Evolutionary conservation across 306 rosid genomes (phyloP).

Genomic region (Prinsepia uniflora): DNA sequence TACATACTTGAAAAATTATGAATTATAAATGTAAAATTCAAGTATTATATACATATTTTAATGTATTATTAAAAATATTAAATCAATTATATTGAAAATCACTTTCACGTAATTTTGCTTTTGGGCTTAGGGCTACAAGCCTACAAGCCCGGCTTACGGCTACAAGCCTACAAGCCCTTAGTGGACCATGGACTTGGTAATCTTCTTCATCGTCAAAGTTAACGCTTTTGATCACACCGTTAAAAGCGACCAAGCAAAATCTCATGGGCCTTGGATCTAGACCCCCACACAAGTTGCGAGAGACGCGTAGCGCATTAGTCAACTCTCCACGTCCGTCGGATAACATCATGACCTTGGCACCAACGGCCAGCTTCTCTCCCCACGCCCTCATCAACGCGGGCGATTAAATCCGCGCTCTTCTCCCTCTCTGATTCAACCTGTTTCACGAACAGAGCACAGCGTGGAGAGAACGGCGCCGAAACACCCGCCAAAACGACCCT

Average conservation of each 20-base stretch:
- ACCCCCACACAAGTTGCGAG: background rate
- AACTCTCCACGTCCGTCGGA: constrained; percentile 25
- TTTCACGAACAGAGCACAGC: constrained; percentile 14
- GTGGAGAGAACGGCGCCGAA: constrained; percentile 21
- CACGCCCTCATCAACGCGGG: constrained; percentile 29
- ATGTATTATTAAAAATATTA: no score
- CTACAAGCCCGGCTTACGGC: no score
- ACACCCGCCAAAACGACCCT: constrained; percentile 16
- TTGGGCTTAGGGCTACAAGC: background rate
- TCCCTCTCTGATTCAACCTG: constrained; percentile 6
- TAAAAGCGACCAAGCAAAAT: constrained; percentile 17
- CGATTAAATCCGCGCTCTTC: constrained; percentile 18
- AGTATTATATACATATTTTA: no score
- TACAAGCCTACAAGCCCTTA: no score
- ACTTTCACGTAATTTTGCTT: background rate
- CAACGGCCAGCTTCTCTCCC: constrained; percentile 22
- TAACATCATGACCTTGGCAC: constrained; percentile 13
- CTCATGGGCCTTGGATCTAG: constrained; percentile 13
- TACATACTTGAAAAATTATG: no score
- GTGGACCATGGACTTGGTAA: background rate
- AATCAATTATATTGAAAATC: no score
- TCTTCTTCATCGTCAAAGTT: constrained; percentile 13
- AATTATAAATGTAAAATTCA: no score
- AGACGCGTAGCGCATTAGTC: constrained; percentile 7
- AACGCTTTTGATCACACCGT: constrained; percentile 22